These are phyloP conservation scores for Trichosphaerium sp. DNA, from an alignment of 78 protist species.

Conservation along the genomic window DNA sequence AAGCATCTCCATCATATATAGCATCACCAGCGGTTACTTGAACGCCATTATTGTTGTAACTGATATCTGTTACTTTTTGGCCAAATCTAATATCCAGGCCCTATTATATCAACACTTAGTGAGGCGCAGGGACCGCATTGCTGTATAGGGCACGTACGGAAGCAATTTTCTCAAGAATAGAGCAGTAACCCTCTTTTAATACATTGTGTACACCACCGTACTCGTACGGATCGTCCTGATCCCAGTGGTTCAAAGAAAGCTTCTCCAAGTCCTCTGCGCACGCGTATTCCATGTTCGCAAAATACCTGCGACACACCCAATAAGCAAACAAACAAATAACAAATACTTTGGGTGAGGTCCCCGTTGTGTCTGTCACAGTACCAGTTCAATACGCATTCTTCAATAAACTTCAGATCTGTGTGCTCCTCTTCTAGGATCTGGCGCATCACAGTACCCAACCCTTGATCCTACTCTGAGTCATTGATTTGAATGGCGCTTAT, in stretches of 20 bases:
- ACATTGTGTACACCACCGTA: neutral
- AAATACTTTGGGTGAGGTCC: no score
- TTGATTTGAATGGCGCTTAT: no score
- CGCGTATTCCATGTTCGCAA: slow-evolving; percentile 39
- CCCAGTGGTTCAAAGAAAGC: slow-evolving; percentile 21
- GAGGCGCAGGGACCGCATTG: neutral
- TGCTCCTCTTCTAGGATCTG: no score
- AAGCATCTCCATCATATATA: neutral
- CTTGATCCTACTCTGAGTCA: no score
- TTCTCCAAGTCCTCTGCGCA: neutral
- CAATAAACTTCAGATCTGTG: no score
- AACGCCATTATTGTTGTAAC: no score
- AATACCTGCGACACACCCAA: no score
- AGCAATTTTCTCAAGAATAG: neutral
- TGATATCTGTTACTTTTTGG: neutral
- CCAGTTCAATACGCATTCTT: no score
- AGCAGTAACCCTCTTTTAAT: neutral
- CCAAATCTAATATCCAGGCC: neutral
- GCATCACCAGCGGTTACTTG: neutral
- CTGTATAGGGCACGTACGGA: neutral
- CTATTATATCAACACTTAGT: neutral
- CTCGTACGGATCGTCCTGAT: slow-evolving; percentile 4
- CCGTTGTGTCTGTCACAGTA: no score
- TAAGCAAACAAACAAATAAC: no score
- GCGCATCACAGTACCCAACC: no score